Percentiles rank a stretch among this genome's conserved stretches.
Conservation (phyloP, 768 basidiomycete species). For the Ramaria sp. region DNA sequence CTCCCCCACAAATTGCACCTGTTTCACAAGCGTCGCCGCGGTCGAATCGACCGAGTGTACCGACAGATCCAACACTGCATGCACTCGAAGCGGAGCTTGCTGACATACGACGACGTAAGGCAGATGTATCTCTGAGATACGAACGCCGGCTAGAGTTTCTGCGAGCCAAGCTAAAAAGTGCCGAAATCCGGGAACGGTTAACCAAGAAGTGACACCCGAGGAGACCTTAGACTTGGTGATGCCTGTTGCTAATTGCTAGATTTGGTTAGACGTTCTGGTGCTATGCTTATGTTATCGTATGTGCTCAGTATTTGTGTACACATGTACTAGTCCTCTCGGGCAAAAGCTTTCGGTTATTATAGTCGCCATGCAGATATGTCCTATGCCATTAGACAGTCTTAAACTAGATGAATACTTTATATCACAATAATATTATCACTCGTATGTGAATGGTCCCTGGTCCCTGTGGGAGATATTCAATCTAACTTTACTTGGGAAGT, state of each 20-base stretch:
- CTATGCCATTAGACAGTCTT: no score
- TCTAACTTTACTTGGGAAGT: no score
- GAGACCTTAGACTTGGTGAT: neutral
- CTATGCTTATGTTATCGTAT: constrained; percentile 4
- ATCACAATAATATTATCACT: no score
- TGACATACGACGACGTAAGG: constrained; percentile 57
- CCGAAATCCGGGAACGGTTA: constrained; percentile 74
- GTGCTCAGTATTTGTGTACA: constrained; percentile 1
- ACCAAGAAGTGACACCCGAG: neutral
- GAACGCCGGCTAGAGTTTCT: constrained; percentile 70
- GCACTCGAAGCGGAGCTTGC: constrained; percentile 14
- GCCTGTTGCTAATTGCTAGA: neutral
- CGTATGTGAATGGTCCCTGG: no score
- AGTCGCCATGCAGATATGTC: no score
- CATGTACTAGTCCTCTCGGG: constrained; percentile 1
- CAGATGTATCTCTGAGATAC: constrained; percentile 63
- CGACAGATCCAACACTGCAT: neutral
- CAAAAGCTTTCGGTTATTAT: neutral
- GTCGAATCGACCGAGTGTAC: neutral
- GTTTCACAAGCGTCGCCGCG: neutral
- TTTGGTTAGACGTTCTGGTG: neutral
- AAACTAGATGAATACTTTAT: no score
- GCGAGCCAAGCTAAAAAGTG: constrained; percentile 72
- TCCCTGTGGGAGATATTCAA: no score
- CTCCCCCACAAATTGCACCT: neutral